Evolutionary conservation across 768 basidiomycete genomes (phyloP).

Genomic region (Lactifluus echinatus): DNA sequence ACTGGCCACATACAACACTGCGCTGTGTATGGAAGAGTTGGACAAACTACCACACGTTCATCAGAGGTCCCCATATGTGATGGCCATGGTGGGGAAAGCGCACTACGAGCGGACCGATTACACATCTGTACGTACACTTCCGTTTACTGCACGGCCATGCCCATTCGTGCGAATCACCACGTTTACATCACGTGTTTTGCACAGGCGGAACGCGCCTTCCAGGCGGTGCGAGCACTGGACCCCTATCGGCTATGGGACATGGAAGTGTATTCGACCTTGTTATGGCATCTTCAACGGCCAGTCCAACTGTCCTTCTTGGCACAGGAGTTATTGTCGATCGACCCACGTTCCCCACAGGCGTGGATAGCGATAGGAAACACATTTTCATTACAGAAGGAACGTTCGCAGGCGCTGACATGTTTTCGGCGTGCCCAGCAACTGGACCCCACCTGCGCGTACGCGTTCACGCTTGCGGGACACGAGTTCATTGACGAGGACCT

Average conservation of each 20-base stretch:
- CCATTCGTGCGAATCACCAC: neutral
- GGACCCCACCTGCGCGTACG: conserved; percentile 88
- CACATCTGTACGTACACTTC: conserved; percentile 53
- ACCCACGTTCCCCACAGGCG: conserved; percentile 74
- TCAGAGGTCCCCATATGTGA: conserved; percentile 65
- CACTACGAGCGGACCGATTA: conserved; percentile 90
- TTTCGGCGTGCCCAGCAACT: conserved; percentile 87
- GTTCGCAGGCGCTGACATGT: conserved; percentile 86
- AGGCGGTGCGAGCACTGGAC: conserved; percentile 68
- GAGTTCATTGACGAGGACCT: conserved; percentile 95
- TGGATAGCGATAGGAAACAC: conserved; percentile 98
- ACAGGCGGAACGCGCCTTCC: conserved; percentile 88
- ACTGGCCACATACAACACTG: conserved; percentile 68
- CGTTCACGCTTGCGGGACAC: conserved; percentile 93
- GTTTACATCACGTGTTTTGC: conserved; percentile 18
- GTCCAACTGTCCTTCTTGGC: conserved; percentile 86
- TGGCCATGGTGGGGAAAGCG: conserved; percentile 77
- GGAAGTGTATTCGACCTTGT: conserved; percentile 92
- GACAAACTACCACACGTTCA: conserved; percentile 67
- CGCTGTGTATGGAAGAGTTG: conserved; percentile 64
- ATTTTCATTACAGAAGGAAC: conserved; percentile 92
- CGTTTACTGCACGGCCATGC: neutral
- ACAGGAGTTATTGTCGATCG: conserved; percentile 81
- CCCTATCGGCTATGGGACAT: conserved; percentile 89
- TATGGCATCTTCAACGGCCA: conserved; percentile 88